A percentile compares a stretch with the other conserved stretches of the same genome.
phyloP scores from a whole-genome alignment of 108 stramenopile species.

The Nitzschia sp. region DNA sequence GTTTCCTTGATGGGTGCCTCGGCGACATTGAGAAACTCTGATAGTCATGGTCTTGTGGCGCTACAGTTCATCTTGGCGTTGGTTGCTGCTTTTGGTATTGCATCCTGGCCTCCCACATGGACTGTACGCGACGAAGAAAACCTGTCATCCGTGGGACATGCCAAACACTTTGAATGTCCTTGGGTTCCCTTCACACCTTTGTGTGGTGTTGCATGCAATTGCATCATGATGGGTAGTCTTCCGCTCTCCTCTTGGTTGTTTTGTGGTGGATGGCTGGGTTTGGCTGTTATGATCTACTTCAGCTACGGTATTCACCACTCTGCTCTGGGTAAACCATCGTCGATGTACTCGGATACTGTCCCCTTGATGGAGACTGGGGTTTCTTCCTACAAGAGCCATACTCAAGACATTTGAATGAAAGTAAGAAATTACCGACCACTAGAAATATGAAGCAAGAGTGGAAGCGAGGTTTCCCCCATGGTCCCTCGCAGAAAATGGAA shows the following conservation, averaged over 20 bases:
- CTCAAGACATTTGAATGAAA: not conserved
- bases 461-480: conserved; percentile 21
- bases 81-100: conserved; percentile 14
- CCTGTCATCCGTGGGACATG: not conserved
- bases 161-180: conserved; percentile 45
- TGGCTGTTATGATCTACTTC: conserved; percentile 47
- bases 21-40: not conserved
- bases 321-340: conserved; percentile 7
- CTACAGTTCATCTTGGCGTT: conserved; percentile 4
- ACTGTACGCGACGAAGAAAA: conserved; percentile 1
- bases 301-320: conserved; percentile 51
- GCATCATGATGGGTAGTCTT: conserved; percentile 55
- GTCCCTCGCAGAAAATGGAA: conserved; percentile 24
- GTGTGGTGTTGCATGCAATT: conserved; percentile 48
- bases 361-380: not conserved
- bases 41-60: not conserved
- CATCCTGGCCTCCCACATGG: conserved; percentile 21
- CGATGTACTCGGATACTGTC: not conserved
- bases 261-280: conserved; percentile 36
- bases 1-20: conserved; percentile 13
- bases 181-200: conserved; percentile 48
- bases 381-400: too few species aligned
- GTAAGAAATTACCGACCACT: not conserved
- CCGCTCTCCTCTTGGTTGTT: conserved; percentile 42
- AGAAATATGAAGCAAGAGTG: conserved; percentile 20